These are phyloP conservation scores for Saccharomycopsis fodiens DNA, from an alignment of 805 yeast genomes.

Conservation along the genomic window DNA sequence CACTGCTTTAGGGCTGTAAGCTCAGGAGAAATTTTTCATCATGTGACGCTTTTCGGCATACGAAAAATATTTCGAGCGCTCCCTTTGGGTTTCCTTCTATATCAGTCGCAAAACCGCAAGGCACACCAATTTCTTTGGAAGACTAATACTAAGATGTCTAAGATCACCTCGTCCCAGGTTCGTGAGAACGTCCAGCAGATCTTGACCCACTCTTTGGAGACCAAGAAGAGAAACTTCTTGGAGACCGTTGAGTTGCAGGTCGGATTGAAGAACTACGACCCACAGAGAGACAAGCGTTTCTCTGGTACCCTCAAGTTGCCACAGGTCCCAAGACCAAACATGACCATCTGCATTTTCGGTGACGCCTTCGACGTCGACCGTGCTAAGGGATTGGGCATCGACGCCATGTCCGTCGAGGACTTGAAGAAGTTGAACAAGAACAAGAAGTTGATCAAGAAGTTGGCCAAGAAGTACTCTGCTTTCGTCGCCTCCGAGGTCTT, in stretches of 20 bases:
- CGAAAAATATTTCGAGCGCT: too few species aligned
- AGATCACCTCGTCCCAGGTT: constrained; percentile 85
- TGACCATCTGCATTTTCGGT: constrained; percentile 99
- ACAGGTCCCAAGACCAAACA: constrained; percentile 99
- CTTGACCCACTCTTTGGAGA: constrained; percentile 81
- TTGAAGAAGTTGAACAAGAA: constrained; percentile 99
- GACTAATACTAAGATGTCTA: constrained; percentile 70
- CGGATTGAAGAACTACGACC: constrained; percentile 99
- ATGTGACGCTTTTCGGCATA: too few species aligned
- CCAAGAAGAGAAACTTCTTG: constrained; percentile 99
- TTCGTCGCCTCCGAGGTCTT: constrained; percentile 98
- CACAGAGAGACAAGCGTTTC: constrained; percentile 99
- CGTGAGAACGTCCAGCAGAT: constrained; percentile 95
- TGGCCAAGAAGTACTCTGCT: constrained; percentile 99
- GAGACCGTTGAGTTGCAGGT: constrained; percentile 99
- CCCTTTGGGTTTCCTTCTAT: too few species aligned
- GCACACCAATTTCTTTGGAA: constrained; percentile 65
- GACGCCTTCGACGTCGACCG: constrained; percentile 99
- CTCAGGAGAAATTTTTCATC: too few species aligned
- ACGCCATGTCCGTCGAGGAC: constrained; percentile 99
- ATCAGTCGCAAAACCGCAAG: constrained; percentile 41
- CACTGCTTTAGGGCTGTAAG: too few species aligned
- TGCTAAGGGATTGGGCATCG: constrained; percentile 98
- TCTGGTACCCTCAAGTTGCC: constrained; percentile 99
- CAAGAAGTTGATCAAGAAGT: constrained; percentile 99